Base-by-base conservation (phyloP, 352 stramenopile genomes). In the Hyaloperonospora arabidopsidis region DNA sequence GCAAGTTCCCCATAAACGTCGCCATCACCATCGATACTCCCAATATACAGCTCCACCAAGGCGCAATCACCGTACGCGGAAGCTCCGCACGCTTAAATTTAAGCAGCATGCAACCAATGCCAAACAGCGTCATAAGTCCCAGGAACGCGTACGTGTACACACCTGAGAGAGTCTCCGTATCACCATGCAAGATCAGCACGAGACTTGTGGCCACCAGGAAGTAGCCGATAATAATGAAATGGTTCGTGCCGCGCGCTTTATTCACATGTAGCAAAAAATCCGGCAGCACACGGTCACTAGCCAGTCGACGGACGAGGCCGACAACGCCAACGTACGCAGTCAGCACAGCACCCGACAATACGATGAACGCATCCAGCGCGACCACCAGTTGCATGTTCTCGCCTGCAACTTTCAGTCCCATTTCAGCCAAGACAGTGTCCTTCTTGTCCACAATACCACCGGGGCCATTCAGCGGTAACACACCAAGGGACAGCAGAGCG, bases 91-190 rank as follows among this genome's bases (percentile, higher is more conserved):
- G 80, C 74, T 98, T 98, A 57, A 95, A 96, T 74, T 97, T 97
- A 52, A 98, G 87, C 28, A 97, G 58, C 76, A 97, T 96, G 66
- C 88, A 97, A 48, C 91, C 91, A 39, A 76, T 79, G 45, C 87
- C 88, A 51, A 97, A 98, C 46, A 97, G 84, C 45, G 75, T 95
- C 89, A 98, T 97, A 38, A 98, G 85, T 0, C 84, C 86, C 19
- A 98, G 65, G 72, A 98, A 98, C n/a, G 91, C 86, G 67, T 96
- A 97, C 44, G 86, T 97, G 76, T 98, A 98, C 21, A 98, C 93
- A 21, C 91, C 90, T 47, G 83, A 93, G 12, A 98, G 76, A 23
- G 87, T 95, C 59, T 79, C 89, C 6, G 95, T 93, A 64, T 98
- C 84, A 32, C 89, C 88, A 45, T 96, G 72, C 44, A 97, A 74